phyloP scores from a whole-genome alignment of 2,329 filamentous ascomycete genomes.

The Aspergillus versicolor region DNA sequence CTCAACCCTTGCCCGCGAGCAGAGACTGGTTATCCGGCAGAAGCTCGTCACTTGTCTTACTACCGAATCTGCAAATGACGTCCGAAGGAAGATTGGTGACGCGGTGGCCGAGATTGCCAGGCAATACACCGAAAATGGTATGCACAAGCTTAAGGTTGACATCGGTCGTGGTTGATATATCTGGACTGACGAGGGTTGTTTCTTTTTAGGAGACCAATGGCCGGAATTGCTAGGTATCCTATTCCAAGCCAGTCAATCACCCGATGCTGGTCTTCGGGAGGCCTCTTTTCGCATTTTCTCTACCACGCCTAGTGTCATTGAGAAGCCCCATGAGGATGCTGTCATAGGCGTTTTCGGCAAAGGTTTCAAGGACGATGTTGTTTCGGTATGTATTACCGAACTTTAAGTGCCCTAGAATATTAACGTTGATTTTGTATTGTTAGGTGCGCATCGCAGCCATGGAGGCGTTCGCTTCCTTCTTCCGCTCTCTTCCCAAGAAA shows the following conservation, averaged over 20 bases:
- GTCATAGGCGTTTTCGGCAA: conserved; percentile 84
- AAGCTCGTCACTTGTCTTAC: conserved; percentile 78
- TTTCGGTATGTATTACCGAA: conserved; percentile 57
- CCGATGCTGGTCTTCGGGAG: conserved; percentile 80
- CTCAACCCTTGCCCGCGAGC: conserved; percentile 70
- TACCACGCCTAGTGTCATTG: conserved; percentile 91
- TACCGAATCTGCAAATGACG: conserved; percentile 68
- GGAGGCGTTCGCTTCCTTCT: conserved; percentile 96
- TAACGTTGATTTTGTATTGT: conserved; percentile 12
- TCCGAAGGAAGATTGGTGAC: conserved; percentile 94
- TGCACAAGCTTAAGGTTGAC: conserved; percentile 33
- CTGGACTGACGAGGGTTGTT: conserved; percentile 11
- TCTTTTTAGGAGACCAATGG: conserved; percentile 72
- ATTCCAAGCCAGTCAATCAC: conserved; percentile 86
- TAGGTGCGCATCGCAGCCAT: conserved; percentile 90
- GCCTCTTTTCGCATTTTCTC: conserved; percentile 93
- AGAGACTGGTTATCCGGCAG: conserved; percentile 74
- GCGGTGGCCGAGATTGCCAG: conserved; percentile 94
- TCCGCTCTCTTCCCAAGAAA: conserved; percentile 86
- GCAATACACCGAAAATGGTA: conserved; percentile 91
- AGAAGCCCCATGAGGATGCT: conserved; percentile 90
- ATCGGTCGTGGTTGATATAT: conserved; percentile 5
- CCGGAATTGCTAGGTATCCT: conserved; percentile 81
- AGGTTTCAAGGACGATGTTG: conserved; percentile 86
- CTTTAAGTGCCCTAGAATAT: not conserved